Percentiles rank a stretch among this genome's conserved stretches.
Conservation (phyloP, 345 rosid genomes). For the Eucalyptus melliodora region DNA sequence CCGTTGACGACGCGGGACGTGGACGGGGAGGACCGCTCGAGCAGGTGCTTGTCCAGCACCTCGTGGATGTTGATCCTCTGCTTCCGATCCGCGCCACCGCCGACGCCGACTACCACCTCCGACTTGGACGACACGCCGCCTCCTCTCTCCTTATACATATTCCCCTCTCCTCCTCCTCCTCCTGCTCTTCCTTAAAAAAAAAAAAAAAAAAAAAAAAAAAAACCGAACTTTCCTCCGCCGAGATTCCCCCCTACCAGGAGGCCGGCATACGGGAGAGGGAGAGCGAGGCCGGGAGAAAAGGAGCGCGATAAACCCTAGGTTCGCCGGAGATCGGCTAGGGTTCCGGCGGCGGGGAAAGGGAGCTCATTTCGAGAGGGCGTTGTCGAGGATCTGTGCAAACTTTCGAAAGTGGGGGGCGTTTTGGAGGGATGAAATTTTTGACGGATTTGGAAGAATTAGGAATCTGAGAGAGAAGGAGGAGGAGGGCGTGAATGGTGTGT, state of each 20-base stretch:
- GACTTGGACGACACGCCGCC: constrained; percentile 44
- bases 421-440: background rate
- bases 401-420: background rate
- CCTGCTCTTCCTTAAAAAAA: background rate
- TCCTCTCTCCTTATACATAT: constrained; percentile 10
- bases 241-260: background rate
- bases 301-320: background rate
- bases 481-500: background rate
- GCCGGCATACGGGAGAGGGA: background rate
- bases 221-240: background rate
- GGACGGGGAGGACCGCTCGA: constrained; percentile 72
- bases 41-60: constrained; percentile 47
- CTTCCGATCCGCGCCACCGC: constrained; percentile 43
- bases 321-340: constrained; percentile 1
- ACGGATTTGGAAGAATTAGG: background rate
- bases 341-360: background rate
- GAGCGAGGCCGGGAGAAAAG: background rate
- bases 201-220: background rate
- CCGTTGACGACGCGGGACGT: constrained; percentile 54
- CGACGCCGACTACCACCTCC: constrained; percentile 20
- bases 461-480: background rate
- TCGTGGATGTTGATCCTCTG: constrained; percentile 63
- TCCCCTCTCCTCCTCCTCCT: background rate
- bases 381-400: background rate
- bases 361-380: background rate